Percentiles rank a stretch among this genome's conserved stretches.
Evolutionary conservation across 2,329 filamentous ascomycete genomes (phyloP).

Genomic region (Cadophora sp.): DNA sequence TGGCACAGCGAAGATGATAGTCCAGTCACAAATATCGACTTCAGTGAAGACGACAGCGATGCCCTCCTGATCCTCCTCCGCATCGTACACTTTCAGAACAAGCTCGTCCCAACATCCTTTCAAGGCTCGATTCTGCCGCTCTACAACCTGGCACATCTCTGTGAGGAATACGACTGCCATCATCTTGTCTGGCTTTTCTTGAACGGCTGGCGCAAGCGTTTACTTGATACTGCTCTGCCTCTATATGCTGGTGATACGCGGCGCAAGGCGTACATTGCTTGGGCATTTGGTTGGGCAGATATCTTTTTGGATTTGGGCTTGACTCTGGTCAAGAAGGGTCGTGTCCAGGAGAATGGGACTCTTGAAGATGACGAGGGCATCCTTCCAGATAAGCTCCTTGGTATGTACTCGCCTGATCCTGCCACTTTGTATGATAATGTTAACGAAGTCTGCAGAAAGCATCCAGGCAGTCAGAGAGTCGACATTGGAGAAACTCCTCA

Average conservation of each 20-base stretch:
- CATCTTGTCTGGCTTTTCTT: neutral
- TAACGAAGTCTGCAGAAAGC: neutral
- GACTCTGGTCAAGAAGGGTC: neutral
- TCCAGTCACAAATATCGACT: neutral
- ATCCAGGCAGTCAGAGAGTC: neutral
- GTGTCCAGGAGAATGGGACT: neutral
- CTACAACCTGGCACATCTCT: neutral
- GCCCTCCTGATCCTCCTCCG: constrained; percentile 12
- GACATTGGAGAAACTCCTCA: neutral
- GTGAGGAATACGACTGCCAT: constrained; percentile 9
- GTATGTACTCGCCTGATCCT: neutral
- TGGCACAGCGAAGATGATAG: neutral
- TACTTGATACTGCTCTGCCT: too few relatives aligned
- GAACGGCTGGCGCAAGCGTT: neutral
- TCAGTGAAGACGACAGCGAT: constrained; percentile 9
- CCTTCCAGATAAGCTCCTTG: neutral
- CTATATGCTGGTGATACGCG: neutral
- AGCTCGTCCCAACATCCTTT: too few relatives aligned
- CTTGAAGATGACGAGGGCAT: neutral
- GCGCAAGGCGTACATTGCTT: neutral
- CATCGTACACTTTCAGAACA: constrained; percentile 1
- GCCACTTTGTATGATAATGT: neutral
- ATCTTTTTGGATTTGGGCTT: neutral
- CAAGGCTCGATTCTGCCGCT: neutral
- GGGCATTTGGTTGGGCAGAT: neutral